Conservation (phyloP, 2,329 filamentous ascomycete species). For the Clarireedia homoeocarpa region DNA sequence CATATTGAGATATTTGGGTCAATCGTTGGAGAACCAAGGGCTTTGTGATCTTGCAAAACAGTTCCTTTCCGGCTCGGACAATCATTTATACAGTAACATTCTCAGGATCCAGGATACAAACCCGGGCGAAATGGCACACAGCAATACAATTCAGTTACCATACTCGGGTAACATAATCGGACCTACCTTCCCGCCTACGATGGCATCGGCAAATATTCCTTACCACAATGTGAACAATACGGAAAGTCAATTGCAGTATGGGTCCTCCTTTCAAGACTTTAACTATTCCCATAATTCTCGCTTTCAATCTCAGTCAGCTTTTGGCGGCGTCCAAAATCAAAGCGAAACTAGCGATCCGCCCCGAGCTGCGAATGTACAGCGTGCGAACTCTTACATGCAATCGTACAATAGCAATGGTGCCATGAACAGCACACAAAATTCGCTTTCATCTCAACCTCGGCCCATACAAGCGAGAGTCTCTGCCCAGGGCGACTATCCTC, state of each 20-base stretch:
- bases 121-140: not conserved
- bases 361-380: not conserved
- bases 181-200: not conserved
- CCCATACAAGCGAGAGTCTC: not conserved
- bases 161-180: not conserved
- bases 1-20: not conserved
- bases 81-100: not conserved
- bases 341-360: not conserved
- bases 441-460: slow-evolving; percentile 2
- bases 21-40: not conserved
- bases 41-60: not conserved
- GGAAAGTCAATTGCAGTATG: not conserved
- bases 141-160: slow-evolving; percentile 3
- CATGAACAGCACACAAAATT: not conserved
- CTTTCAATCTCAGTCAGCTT: not conserved
- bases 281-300: not conserved
- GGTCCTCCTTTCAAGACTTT: not conserved
- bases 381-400: not conserved
- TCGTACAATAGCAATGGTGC: not conserved
- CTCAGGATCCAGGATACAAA: not conserved
- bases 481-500: not conserved
- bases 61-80: not conserved
- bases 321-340: not conserved
- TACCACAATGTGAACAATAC: slow-evolving; percentile 2
- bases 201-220: not conserved